Base-by-base conservation (phyloP, 1,284 basidiomycete species). In the Vanrija sp. region DNA sequence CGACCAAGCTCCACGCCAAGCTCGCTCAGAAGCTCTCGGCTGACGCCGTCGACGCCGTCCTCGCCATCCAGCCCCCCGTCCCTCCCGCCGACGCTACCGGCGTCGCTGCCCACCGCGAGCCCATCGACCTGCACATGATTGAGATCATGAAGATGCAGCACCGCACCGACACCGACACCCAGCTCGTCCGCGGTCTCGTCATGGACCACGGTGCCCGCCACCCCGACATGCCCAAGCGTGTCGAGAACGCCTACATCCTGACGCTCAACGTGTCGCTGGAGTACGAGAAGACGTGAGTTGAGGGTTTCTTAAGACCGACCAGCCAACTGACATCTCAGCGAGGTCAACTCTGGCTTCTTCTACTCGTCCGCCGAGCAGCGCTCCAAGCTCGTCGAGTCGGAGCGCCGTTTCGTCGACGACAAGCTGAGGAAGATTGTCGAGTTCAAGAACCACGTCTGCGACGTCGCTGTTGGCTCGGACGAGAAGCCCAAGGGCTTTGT, bases 81-180 rank as follows among this genome's bases (percentile, higher is more conserved):
- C 83, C 85, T 46, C 59, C 70, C n/a, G 65, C 68, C 15, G 73
- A 67, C 35, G 67, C 81, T 19, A 78, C 79, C 3, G 84, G 86
- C 82, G 76, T 80, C 61, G 84, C 85, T 63, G 83, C 85, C 65
- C 86, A 83, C 79, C 81, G 82, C 51, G 85, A 91, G 66, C 93
- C 94, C 44, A 96, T 99, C 71, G 96, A 99, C 79, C 79, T 99
- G 60, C 95, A 98, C 79, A 99, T 99, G 96, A 82, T 99, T 53
- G 96, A 99, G 78, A 87, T 98, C 66, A 98, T 98, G 95, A 98
- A 98, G 81, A 99, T 99, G 96, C 95, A 98, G 77, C 96, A 99
- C 80, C 87, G 93, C 70, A 94, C 88, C 49, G 93, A 96, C 56
- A 93, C 91, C 42, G 96, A 99, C 77, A 98, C 96, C n/a, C 89